Evolutionary conservation across 768 basidiomycete genomes (phyloP).

Genomic region (Pulveroboletus sp.): DNA sequence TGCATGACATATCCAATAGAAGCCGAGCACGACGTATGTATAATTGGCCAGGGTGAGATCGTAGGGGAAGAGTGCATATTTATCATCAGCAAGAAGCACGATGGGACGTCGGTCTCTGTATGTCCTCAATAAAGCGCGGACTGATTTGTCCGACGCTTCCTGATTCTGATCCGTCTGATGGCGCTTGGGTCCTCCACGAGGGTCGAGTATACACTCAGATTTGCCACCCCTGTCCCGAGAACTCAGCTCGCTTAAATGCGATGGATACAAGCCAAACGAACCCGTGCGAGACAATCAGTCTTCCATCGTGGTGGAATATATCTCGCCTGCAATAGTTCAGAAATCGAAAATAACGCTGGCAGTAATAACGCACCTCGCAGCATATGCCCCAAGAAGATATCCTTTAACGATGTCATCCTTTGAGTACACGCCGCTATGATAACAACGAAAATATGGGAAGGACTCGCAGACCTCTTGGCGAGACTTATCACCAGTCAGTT

Average conservation of each 20-base stretch:
- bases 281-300: constrained; percentile 82
- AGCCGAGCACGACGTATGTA: constrained; percentile 48
- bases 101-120: constrained; percentile 53
- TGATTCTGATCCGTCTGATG: constrained; percentile 58
- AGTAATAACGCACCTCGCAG: constrained; percentile 48
- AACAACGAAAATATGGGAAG: constrained; percentile 60
- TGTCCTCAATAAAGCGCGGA: constrained; percentile 61
- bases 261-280: constrained; percentile 30
- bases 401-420: constrained; percentile 58
- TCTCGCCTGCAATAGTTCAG: constrained; percentile 52
- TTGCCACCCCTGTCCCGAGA: constrained; percentile 55
- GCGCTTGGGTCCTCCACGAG: constrained; percentile 35
- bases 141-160: constrained; percentile 61
- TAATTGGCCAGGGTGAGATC: constrained; percentile 49
- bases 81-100: constrained; percentile 69
- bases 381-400: constrained; percentile 70
- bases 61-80: constrained; percentile 69
- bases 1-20: constrained; percentile 65
- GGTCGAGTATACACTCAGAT: constrained; percentile 50
- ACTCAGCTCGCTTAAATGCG: neutral
- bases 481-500: constrained; percentile 41
- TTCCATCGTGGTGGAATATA: constrained; percentile 57
- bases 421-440: constrained; percentile 78
- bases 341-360: constrained; percentile 1
- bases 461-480: constrained; percentile 84